Evolutionary conservation across 1,139 yeast species (phyloP).

Genomic region (Suhomyces bribrorum): DNA sequence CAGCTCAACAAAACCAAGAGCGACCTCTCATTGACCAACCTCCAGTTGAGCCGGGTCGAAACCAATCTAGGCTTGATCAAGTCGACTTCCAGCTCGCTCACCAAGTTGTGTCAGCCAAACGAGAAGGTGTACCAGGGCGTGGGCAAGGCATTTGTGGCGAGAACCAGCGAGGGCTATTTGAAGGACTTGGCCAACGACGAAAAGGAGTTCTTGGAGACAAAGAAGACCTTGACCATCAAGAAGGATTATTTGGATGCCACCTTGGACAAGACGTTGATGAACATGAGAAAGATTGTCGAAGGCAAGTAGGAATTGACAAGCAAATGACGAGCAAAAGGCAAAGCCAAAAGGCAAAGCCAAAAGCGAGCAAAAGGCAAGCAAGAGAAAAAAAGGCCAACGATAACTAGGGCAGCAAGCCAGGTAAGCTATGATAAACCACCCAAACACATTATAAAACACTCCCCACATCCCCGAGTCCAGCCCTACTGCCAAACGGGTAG

Average conservation of each 20-base stretch:
- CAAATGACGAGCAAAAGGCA: background rate
- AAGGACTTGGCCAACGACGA: slow-evolving; percentile 53
- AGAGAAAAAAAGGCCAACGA: too few species aligned
- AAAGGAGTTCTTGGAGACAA: slow-evolving; percentile 55
- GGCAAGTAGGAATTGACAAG: slow-evolving; percentile 21
- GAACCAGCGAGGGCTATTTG: slow-evolving; percentile 48
- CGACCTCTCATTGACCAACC: slow-evolving; percentile 62
- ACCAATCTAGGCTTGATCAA: slow-evolving; percentile 61
- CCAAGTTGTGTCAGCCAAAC: slow-evolving; percentile 32
- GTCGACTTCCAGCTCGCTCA: slow-evolving; percentile 57
- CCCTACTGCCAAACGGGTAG: too few species aligned
- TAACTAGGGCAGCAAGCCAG: too few species aligned
- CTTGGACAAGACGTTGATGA: slow-evolving; percentile 68
- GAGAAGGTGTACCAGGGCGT: slow-evolving; percentile 80
- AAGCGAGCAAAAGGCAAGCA: too few species aligned
- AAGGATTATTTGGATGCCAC: slow-evolving; percentile 74
- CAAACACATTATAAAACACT: too few species aligned
- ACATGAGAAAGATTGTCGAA: slow-evolving; percentile 53
- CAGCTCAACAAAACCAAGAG: slow-evolving; percentile 60
- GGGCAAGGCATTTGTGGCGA: slow-evolving; percentile 68
- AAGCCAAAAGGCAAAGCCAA: background rate
- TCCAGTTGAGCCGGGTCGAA: slow-evolving; percentile 57
- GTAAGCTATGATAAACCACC: too few species aligned
- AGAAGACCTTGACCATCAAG: slow-evolving; percentile 65
- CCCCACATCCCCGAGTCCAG: too few species aligned